Evolutionary conservation across 345 rosid genomes (phyloP), one percentile per base, ranked within the genome.

Genomic region (Cardiospermum halicacabum): DNA sequence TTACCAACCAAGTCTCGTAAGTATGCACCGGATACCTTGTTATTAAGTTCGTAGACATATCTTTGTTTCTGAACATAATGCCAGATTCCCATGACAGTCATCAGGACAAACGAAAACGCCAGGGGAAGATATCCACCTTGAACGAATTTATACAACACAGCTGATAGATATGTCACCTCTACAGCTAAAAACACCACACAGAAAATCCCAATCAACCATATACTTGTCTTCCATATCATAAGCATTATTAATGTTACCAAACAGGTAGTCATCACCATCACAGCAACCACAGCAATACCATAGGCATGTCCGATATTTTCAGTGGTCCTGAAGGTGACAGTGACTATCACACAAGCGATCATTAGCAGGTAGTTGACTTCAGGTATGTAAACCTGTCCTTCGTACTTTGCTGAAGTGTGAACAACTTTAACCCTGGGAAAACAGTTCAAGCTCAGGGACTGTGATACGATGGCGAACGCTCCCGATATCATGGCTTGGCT

Each of bases 201-300:
- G 81, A 84, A 88, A 31, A 80, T 26, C 19, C 12, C 59, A 2
- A 80, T 58, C 78, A 74, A 76, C 56, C 67, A 47, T 9, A 83
- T 70, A 32, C 69, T 81, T 3, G 79, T 81, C 79, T 80, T 88
- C 97, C 92, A 88, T 56, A 84, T 75, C 24, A 90, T 64, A 0
- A 90, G 72, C 97, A 88, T 90, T 58, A 88, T 84, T 19, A 84
- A 82, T 11, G 80, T 60, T 16, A 84, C 69, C 82, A 90, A 48
- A 27, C 70, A 40, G 13, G 97, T 84, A 9, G 92, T 90, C 43
- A 85, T 80, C 34, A 80, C 64, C 87, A 84, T 88, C 50, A 85
- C 92, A 11, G 77, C 64, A 16, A 84, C 80, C 64, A 90, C 89
- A 80, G 58, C 54, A 58, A 4, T 34, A 34, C 82, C 82, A 6